Evolutionary conservation across 345 rosid species (phyloP), one percentile per base, ranked within the genome.

Genomic region (Balakata baccata): DNA sequence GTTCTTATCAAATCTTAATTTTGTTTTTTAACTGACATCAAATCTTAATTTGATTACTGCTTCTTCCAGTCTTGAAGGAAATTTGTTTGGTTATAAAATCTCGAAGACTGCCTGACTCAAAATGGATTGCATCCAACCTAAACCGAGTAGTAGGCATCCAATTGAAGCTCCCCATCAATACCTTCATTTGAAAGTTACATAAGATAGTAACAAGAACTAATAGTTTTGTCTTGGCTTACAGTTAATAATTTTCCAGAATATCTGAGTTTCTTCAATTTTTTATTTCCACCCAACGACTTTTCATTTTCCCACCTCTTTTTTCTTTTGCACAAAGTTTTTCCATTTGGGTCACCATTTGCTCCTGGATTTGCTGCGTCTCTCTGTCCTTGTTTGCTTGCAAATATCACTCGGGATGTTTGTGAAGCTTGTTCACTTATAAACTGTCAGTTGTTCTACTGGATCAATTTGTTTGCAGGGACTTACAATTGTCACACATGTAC

Each of bases 401-500:
- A 61, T 56, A 47, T 41, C 41, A 20, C 63, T 49, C 12, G n/a
- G 46, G 23, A 22, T 49, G n/a, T n/a, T n/a, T n/a, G 7, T 37
- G 43, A 34, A 34, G 37, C 7, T 9, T 69, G 49, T n/a, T 68
- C 49, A 3, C 17, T 20, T 25, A 45, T 69, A 29, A 23, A 13
- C 64, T 77, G 16, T 46, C 6, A 3, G 71, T 37, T 6, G 59
- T 39, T n/a, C 2, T 34, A 56, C 68, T 74, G 59, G 41, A 16
- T 65, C 34, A 14, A 49, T 11, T 75, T 65, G 50, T 6, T 73
- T 81, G 49, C 83, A 95, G 98, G 99, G 97, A 43, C 85, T 92
- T 79, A 95, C 99, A 0, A 86, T 92, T 81, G 98, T 91, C 68
- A 80, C 94, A 47, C 98, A 91, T 82, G 73, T 95, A 38, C 98